Conservation (phyloP, 2,329 filamentous ascomycete genomes). For the Didymosphaeria variabile region DNA sequence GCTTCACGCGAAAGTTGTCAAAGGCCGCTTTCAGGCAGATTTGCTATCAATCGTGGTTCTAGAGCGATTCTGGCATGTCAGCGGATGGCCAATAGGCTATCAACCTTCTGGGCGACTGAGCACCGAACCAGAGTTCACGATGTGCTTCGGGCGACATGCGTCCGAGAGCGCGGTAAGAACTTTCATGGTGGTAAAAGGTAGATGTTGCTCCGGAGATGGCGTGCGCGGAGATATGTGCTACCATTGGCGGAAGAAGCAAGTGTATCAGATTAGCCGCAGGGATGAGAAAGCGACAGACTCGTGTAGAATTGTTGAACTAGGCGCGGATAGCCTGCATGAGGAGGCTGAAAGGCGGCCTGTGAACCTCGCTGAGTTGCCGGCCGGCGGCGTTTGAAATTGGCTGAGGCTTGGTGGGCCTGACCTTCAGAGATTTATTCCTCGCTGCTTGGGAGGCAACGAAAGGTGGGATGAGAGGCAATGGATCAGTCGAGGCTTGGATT, state of each 20-base stretch:
- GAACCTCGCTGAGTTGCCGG: constrained; percentile 9
- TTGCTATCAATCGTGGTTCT: not conserved
- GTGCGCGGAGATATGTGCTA: not conserved
- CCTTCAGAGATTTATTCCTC: constrained; percentile 8
- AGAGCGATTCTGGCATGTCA: not conserved
- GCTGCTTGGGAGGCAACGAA: too few relatives aligned
- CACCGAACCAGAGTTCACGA: not conserved
- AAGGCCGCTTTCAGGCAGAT: too few relatives aligned
- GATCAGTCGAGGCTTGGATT: not conserved
- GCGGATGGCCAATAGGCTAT: not conserved
- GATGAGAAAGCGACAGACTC: constrained; percentile 1
- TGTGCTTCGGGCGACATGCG: not conserved
- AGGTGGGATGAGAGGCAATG: not conserved
- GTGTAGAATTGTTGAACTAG: constrained; percentile 9
- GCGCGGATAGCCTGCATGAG: constrained; percentile 10
- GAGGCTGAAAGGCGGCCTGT: constrained; percentile 13
- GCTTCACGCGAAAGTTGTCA: too few relatives aligned
- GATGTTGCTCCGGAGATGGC: not conserved
- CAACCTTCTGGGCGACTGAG: not conserved
- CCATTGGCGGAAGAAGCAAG: constrained; percentile 13
- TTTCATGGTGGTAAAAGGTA: not conserved
- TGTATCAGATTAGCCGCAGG: not conserved
- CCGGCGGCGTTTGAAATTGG: constrained; percentile 11
- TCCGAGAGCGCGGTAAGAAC: not conserved
- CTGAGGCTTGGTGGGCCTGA: constrained; percentile 6